phyloP scores from a whole-genome alignment of 768 basidiomycete species.

The Lentinus brumalis region DNA sequence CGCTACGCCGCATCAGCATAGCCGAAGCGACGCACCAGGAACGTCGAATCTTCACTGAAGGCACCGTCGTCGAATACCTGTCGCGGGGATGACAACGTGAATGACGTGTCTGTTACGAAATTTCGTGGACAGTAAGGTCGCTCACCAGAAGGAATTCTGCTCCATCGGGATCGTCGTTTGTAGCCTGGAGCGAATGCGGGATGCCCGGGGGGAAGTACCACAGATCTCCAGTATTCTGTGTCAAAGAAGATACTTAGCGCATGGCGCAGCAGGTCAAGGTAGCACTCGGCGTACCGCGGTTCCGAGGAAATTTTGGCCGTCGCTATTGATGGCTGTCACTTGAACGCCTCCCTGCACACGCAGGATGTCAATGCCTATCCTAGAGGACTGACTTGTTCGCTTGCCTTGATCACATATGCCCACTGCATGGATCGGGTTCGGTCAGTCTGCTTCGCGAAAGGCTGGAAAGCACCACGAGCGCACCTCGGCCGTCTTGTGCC shows the following conservation, averaged over 20 bases:
- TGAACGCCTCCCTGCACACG: conserved; percentile 31
- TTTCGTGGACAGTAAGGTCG: not conserved
- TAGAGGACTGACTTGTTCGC: not conserved
- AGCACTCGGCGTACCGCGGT: conserved; percentile 35
- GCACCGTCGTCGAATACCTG: conserved; percentile 48
- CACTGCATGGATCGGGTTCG: conserved; percentile 22
- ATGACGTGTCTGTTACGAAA: not conserved
- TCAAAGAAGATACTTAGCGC: conserved; percentile 1
- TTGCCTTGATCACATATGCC: conserved; percentile 36
- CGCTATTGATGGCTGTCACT: conserved; percentile 47
- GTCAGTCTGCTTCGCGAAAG: not conserved
- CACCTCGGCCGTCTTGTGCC: conserved; percentile 36
- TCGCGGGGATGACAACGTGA: not conserved
- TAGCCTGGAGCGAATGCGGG: conserved; percentile 58
- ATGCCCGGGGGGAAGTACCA: conserved; percentile 61
- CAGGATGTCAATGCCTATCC: not conserved
- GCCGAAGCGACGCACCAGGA: conserved; percentile 28
- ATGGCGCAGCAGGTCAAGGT: too few relatives aligned
- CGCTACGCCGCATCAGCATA: conserved; percentile 44
- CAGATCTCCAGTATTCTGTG: conserved; percentile 43
- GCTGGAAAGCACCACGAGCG: not conserved
- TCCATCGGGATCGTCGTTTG: conserved; percentile 40
- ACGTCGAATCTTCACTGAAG: conserved; percentile 57
- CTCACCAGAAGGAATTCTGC: conserved; percentile 55
- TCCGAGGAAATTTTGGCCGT: conserved; percentile 53